Base-by-base conservation (phyloP, 2,329 filamentous ascomycete genomes). In the Fusarium sp. region DNA sequence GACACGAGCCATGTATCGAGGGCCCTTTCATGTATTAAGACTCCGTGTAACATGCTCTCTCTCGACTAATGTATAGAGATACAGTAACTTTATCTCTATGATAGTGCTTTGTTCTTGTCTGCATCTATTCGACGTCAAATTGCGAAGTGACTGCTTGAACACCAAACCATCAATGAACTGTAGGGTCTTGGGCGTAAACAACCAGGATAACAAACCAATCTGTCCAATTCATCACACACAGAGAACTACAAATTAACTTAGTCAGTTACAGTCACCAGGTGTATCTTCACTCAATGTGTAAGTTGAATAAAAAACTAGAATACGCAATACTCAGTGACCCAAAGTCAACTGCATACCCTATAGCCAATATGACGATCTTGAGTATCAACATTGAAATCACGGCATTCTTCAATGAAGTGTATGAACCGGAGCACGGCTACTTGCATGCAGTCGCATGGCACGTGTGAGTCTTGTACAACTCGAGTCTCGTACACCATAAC, bases 381-480 rank as follows among this genome's bases (percentile, higher is more conserved):
- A 24, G 16, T 22, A 24, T 6, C 12, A 11, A 20, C 11, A 24
- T 49, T 7, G 12, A 47, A 44, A 20, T 24, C 24, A 54, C 27
- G 20, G 11, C 11, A 12, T 29, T 22, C 8, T 24, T 41, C 18
- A 16, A 32, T 20, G 20, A 24, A 52, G 8, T 12, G 6, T n/a
- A 32, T 5, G 18, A 52, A 32, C 10, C 44, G 32, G 27, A 38
- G 13, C 16, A 15, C 47, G 67, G 67, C 24, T 69, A n/a, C 43
- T 27, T 61, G 46, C 59, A 62, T 63, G 4, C 15, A 6, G 27
- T 40, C 29, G 12, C 20, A 45, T 57, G 20, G 15, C 22, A 54
- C 48, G 45, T 43, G 20, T 25, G 32, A 34, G 27, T 43, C 29
- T 41, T 13, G 64, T 65, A 45, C 12, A 38, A 61, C 68, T 7